A percentile compares a stretch with the other conserved stretches of the same genome.
Conservation (phyloP, 2,329 filamentous ascomycete species). For the Golovinomyces cichoracearum region DNA sequence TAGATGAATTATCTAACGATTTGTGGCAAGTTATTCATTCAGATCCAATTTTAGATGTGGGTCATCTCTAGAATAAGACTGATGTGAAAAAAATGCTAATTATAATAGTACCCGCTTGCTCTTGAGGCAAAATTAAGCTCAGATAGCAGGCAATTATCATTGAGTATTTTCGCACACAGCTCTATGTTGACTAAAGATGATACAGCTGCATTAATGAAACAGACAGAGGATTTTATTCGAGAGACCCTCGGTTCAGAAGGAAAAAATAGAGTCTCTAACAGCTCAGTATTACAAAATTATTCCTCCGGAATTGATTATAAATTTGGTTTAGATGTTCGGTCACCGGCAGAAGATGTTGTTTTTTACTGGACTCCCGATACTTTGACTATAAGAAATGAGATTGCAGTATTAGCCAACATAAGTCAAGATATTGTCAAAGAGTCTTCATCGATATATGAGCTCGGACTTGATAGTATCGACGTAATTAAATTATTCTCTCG, state of each 20-base stretch:
- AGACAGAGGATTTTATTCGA: conserved; percentile 16
- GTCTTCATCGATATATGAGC: conserved; percentile 43
- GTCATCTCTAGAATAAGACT: conserved; percentile 3
- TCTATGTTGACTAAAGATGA: conserved; percentile 16
- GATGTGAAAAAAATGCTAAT: conserved; percentile 5
- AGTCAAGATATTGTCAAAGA: conserved; percentile 25
- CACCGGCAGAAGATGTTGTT: not conserved
- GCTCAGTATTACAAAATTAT: not conserved
- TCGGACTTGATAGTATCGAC: conserved; percentile 82
- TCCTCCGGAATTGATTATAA: not conserved
- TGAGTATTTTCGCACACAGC: conserved; percentile 34
- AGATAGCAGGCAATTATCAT: conserved; percentile 21
- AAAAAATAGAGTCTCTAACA: conserved; percentile 3
- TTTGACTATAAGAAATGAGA: conserved; percentile 27
- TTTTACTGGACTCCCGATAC: conserved; percentile 30
- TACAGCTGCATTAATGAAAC: conserved; percentile 18
- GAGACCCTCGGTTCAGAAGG: conserved; percentile 6
- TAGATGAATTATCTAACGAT: conserved; percentile 11
- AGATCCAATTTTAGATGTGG: conserved; percentile 18
- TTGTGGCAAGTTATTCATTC: conserved; percentile 31
- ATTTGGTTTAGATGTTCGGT: not conserved
- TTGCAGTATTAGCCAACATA: conserved; percentile 35
- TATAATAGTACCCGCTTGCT: conserved; percentile 30
- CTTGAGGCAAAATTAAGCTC: conserved; percentile 38
- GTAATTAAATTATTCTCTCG: conserved; percentile 58